phyloP scores from a whole-genome alignment of 2,329 filamentous ascomycete genomes.

The Trichoderma oligosporum region DNA sequence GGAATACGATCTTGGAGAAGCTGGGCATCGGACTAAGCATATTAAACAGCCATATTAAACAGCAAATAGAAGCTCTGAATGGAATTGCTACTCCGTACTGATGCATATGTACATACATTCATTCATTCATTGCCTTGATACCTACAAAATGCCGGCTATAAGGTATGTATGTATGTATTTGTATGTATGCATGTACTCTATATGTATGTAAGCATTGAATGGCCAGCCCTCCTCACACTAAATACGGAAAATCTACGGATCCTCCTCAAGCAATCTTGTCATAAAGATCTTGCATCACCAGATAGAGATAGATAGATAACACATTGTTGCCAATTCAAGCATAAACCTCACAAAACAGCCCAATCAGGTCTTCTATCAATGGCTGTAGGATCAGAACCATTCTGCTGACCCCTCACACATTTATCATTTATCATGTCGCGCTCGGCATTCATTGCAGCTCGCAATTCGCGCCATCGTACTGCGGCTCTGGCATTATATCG shows the following conservation, averaged over 20 bases:
- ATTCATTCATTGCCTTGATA: no score
- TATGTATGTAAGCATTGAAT: no score
- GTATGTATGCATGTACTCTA: no score
- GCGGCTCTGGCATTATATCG: constrained; percentile 68
- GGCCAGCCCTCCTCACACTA: no score
- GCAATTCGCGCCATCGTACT: constrained; percentile 49
- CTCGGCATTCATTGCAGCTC: constrained; percentile 43
- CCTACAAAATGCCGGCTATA: no score
- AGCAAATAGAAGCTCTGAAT: no score
- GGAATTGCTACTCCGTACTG: background rate
- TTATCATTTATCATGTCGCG: constrained; percentile 32
- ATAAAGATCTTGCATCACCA: constrained; percentile 14
- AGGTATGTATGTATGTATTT: no score
- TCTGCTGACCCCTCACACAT: background rate
- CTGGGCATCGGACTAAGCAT: no score
- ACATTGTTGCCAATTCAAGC: no score
- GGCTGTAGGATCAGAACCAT: background rate
- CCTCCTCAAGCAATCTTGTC: background rate
- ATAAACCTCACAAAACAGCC: no score
- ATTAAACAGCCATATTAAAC: no score
- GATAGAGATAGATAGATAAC: background rate
- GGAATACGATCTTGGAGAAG: background rate
- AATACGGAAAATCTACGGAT: constrained; percentile 15
- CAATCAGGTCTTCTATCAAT: background rate
- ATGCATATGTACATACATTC: no score